phyloP scores from a whole-genome alignment of 768 basidiomycete species.

The Russula lepida region DNA sequence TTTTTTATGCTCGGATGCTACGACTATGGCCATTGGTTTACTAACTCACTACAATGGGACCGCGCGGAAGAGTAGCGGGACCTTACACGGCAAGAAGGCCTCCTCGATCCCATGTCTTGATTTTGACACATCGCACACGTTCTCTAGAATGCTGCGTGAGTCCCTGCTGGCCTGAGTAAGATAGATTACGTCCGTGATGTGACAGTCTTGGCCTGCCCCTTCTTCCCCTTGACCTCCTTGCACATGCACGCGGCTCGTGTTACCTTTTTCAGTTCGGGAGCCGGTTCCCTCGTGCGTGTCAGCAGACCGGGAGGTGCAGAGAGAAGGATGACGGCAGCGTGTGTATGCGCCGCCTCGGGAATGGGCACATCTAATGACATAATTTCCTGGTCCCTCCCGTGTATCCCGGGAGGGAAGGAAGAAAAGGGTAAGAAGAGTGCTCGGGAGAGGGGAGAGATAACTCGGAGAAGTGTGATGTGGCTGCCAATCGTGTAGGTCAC shows the following conservation, averaged over 20 bases:
- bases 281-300: background rate
- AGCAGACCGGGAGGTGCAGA: background rate
- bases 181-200: constrained; percentile 16
- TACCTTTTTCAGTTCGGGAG: background rate
- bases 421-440: background rate
- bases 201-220: background rate
- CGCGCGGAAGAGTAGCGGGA: constrained; percentile 11
- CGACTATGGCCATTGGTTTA: background rate
- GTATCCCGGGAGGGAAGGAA: background rate
- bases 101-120: constrained; percentile 6
- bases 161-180: constrained; percentile 8
- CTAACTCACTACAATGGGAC: background rate
- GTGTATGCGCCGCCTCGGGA: background rate
- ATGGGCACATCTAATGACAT: constrained; percentile 8
- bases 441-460: background rate
- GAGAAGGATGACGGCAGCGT: background rate
- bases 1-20: background rate
- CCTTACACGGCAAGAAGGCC: constrained; percentile 7
- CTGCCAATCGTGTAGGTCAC: constrained; percentile 15
- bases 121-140: constrained; percentile 16
- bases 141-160: constrained; percentile 7
- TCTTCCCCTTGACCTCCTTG: background rate
- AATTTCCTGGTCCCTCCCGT: constrained; percentile 9
- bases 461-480: background rate
- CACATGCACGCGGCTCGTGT: background rate